A percentile compares a stretch with the other conserved stretches of the same genome.
Evolutionary conservation across 768 basidiomycete genomes (phyloP).

Genomic region (Steccherinum ochraceum): DNA sequence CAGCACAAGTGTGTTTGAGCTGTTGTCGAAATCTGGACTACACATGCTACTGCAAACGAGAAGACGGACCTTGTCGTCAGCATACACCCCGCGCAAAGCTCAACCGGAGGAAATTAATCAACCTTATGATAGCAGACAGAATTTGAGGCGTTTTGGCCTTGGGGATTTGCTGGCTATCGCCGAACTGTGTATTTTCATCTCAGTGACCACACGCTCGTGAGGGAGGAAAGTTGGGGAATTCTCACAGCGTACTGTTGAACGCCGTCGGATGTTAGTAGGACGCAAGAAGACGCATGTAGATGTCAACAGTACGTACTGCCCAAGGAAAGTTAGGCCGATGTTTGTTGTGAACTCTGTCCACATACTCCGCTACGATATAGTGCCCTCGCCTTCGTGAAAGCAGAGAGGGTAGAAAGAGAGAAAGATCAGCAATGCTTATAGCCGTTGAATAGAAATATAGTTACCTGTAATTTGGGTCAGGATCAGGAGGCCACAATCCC

Average conservation of each 20-base stretch:
- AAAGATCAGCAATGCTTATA: not conserved
- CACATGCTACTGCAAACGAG: slow-evolving; percentile 51
- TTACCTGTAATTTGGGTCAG: slow-evolving; percentile 73
- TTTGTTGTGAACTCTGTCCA: slow-evolving; percentile 59
- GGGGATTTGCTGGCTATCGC: slow-evolving; percentile 63
- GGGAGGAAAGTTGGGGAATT: slow-evolving; percentile 8
- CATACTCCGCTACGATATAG: slow-evolving; percentile 65
- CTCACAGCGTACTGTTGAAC: slow-evolving; percentile 57
- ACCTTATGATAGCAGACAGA: slow-evolving; percentile 71
- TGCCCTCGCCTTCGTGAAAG: slow-evolving; percentile 58
- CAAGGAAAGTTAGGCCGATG: slow-evolving; percentile 60
- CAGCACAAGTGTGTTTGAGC: slow-evolving; percentile 63
- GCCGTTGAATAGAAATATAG: slow-evolving; percentile 14
- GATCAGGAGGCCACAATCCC: slow-evolving; percentile 72
- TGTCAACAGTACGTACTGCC: slow-evolving; percentile 46
- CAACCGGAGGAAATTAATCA: slow-evolving; percentile 3
- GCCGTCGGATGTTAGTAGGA: slow-evolving; percentile 5
- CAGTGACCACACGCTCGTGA: slow-evolving; percentile 3
- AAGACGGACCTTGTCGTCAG: not conserved
- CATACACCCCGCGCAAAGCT: not conserved
- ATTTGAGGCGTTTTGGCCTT: slow-evolving; percentile 68
- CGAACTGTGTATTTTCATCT: slow-evolving; percentile 46
- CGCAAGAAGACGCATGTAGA: slow-evolving; percentile 15
- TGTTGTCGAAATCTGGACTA: slow-evolving; percentile 72
- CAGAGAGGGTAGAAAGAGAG: not conserved